Percentiles rank a stretch among this genome's conserved stretches.
These are phyloP conservation scores for Pseudomonodictys pantanalensis DNA, from an alignment of 495 filamentous ascomycete species.

Conservation along the genomic window DNA sequence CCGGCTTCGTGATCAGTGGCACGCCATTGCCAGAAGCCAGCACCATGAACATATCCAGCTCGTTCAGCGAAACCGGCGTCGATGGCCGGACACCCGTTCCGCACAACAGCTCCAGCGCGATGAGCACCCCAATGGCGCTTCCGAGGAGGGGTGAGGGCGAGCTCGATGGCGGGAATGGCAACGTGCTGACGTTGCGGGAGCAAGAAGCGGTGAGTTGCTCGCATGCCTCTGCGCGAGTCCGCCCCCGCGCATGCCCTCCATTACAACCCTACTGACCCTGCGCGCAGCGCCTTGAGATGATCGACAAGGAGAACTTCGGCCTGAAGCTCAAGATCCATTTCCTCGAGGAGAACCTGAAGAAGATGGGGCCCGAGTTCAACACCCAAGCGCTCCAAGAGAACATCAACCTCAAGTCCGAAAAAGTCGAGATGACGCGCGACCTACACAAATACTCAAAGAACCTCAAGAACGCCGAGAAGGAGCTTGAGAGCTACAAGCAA, in stretches of 20 bases:
- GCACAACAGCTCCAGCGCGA: conserved; percentile 70
- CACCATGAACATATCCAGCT: conserved; percentile 50
- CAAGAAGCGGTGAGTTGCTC: conserved; percentile 81
- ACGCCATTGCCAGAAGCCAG: conserved; percentile 50
- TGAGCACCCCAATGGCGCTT: conserved; percentile 73
- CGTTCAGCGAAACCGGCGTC: conserved; percentile 35
- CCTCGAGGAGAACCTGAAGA: conserved; percentile 73
- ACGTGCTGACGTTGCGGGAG: conserved; percentile 83
- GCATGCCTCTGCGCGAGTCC: no score
- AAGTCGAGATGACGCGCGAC: conserved; percentile 81
- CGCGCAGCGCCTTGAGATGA: conserved; percentile 73
- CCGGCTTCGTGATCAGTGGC: conserved; percentile 55
- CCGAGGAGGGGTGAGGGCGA: conserved; percentile 65
- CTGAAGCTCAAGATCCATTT: conserved; percentile 80
- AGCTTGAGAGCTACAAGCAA: conserved; percentile 70
- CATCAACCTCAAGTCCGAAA: conserved; percentile 88
- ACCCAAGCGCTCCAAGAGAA: conserved; percentile 87
- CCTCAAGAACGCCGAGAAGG: conserved; percentile 73
- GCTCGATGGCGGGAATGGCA: conserved; percentile 80
- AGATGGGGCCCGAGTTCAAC: conserved; percentile 82
- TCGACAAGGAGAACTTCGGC: conserved; percentile 88
- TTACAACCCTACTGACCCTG: conserved; percentile 24
- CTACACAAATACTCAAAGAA: conserved; percentile 78
- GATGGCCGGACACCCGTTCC: conserved; percentile 60
- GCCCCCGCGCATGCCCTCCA: background rate